Percentiles rank a stretch among this genome's conserved stretches.
Conservation (phyloP, 108 stramenopile genomes). For the Ochromonas danica region DNA sequence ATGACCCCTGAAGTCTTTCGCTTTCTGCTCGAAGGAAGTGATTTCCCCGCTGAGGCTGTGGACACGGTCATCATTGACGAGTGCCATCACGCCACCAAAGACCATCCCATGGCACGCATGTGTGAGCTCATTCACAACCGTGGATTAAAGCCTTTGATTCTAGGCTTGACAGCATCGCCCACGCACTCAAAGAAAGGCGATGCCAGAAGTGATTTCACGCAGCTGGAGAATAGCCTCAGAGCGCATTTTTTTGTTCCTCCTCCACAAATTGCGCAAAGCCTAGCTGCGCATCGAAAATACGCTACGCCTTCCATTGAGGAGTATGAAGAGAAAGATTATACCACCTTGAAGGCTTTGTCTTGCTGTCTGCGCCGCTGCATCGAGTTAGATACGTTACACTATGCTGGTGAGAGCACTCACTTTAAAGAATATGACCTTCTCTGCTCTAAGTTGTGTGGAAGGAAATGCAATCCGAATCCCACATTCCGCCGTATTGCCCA, state of each 20-base stretch:
- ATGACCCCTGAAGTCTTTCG: not conserved
- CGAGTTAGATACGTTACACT: no score
- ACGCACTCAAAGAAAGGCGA: not conserved
- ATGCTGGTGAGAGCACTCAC: no score
- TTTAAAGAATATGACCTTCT: no score
- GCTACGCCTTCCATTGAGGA: no score
- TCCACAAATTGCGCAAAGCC: not conserved
- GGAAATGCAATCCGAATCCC: no score
- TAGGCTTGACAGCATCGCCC: conserved; percentile 23
- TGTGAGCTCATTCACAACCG: not conserved
- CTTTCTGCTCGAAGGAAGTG: not conserved
- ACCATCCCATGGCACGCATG: conserved; percentile 5
- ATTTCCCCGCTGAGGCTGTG: not conserved
- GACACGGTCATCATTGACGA: not conserved
- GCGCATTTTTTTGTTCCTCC: not conserved
- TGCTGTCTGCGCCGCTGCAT: no score
- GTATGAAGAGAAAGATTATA: no score
- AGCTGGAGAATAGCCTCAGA: not conserved
- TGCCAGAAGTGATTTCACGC: not conserved
- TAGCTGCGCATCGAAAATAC: no score
- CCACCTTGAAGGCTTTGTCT: no score
- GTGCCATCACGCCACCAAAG: conserved; percentile 10
- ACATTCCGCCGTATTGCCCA: no score
- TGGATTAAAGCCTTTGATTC: not conserved
- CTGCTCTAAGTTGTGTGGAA: no score